Conservation (phyloP, 1,139 yeast species). For the Eremothecium cymbalariae region DNA sequence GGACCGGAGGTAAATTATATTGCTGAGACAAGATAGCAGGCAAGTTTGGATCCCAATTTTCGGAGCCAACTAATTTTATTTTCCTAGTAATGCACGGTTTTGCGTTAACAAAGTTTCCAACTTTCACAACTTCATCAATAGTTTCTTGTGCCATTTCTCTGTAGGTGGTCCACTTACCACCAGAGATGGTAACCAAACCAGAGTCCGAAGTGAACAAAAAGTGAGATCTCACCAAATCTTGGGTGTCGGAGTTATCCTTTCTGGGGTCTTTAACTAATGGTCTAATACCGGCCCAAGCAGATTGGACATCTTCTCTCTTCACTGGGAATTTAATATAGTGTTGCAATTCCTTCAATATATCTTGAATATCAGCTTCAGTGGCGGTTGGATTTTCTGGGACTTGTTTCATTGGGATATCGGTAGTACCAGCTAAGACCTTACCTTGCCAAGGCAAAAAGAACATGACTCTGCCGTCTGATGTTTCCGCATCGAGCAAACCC, state of each 20-base stretch:
- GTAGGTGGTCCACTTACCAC: slow-evolving; percentile 98
- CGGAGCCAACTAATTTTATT: slow-evolving; percentile 69
- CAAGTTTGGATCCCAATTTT: slow-evolving; percentile 58
- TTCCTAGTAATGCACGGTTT: slow-evolving; percentile 59
- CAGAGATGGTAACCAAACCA: slow-evolving; percentile 82
- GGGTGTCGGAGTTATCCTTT: slow-evolving; percentile 49
- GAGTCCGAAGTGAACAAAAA: slow-evolving; percentile 62
- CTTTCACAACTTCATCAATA: slow-evolving; percentile 61
- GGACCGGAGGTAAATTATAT: slow-evolving; percentile 61
- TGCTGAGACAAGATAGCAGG: slow-evolving; percentile 76
- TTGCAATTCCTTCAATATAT: slow-evolving; percentile 78
- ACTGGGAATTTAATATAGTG: slow-evolving; percentile 86
- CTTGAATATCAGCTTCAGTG: slow-evolving; percentile 81
- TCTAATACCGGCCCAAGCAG: slow-evolving; percentile 97
- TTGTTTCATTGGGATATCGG: slow-evolving; percentile 70
- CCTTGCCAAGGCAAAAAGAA: slow-evolving; percentile 99
- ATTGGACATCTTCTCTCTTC: slow-evolving; percentile 78
- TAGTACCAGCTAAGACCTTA: slow-evolving; percentile 91
- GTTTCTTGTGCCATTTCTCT: slow-evolving; percentile 98
- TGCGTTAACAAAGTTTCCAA: slow-evolving; percentile 34
- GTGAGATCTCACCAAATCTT: slow-evolving; percentile 87
- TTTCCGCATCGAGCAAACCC: slow-evolving; percentile 87
- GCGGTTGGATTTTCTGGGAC: slow-evolving; percentile 84
- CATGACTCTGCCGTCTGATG: slow-evolving; percentile 94
- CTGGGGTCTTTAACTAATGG: slow-evolving; percentile 89